Conservation (phyloP, 2,329 filamentous ascomycete species). For the Aureobasidium pullulans region DNA sequence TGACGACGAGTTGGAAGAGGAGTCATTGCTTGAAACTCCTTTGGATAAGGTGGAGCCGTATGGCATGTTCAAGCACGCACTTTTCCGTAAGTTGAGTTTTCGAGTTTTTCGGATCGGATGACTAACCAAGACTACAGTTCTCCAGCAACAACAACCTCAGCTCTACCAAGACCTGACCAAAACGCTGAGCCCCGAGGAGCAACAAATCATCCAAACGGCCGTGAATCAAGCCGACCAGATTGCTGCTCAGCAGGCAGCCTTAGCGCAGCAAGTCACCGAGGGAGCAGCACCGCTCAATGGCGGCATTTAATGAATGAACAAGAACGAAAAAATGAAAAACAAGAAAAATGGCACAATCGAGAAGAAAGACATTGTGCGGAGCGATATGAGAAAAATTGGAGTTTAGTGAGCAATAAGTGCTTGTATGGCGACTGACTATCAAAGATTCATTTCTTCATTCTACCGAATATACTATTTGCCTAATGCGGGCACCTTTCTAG, state of each 20-base stretch:
- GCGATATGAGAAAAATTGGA: background rate
- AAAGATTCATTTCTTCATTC: background rate
- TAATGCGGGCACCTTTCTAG: background rate
- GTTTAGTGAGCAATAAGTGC: background rate
- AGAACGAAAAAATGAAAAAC: background rate
- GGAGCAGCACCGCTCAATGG: conserved; percentile 40
- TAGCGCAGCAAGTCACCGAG: conserved; percentile 8
- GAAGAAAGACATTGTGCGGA: background rate
- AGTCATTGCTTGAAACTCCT: conserved; percentile 84
- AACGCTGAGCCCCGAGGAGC: conserved; percentile 72
- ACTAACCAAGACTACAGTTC: conserved; percentile 48
- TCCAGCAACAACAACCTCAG: conserved; percentile 85
- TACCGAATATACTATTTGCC: background rate
- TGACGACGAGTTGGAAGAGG: conserved; percentile 86
- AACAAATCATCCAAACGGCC: conserved; percentile 70
- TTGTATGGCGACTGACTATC: background rate
- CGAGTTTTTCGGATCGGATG: background rate
- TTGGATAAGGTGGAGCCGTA: conserved; percentile 95
- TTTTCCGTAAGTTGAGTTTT: conserved; percentile 61
- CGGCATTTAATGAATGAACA: conserved; percentile 4
- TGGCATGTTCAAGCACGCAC: conserved; percentile 71
- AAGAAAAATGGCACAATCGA: background rate
- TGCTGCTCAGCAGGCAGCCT: conserved; percentile 26
- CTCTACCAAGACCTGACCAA: conserved; percentile 76
- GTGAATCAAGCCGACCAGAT: conserved; percentile 62